Evolutionary conservation across 805 yeast genomes (phyloP), one percentile per base, ranked within the genome.

Genomic region (Blastobotrys americana): DNA sequence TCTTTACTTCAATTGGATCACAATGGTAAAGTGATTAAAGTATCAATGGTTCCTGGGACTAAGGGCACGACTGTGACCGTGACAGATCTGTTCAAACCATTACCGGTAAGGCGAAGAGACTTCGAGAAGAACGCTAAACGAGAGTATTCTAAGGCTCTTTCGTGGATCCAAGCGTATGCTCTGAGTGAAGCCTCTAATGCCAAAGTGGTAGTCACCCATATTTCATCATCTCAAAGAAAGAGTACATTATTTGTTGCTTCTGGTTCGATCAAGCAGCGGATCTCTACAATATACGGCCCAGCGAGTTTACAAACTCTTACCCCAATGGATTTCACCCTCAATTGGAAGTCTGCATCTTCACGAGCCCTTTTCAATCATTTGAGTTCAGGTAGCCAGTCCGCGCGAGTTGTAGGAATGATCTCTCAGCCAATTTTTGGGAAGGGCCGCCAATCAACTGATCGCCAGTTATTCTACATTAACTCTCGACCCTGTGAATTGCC

Each of bases 31-130:
- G 57, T 89, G 10, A 33, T 43, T 0, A 43, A 49, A 0, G 60
- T 65, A 13, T 61, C 68, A 15, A 54, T 59, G 0, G 59, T 71
- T 0, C 69, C 82, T 1, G 78, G 88, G 3, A 69, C 71, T 16
- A 71, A 66, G 41, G 98, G 99, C 1, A 89, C 97, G 0, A 65
- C 76, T 0, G 74, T 87, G 0, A 55, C 55, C 0, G 67, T 93
- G 3, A 54, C 74, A 1, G 70, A 78, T 34, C 54, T 93, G 8
- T 93, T 93, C 57, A 61, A 71, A 6, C 72, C 67, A 41, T 63
- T 89, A 43, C 97, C 97, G 0, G 98, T 94, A 5, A 69, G 99
- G 47, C 70, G 78, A 40, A 82, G 79, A 55, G 88, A 84, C 51
- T 73, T 89, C 41, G 71, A 68, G 16, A 84, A 79, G 56, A 81